Conservation (phyloP, 2,329 filamentous ascomycete species). For the Diplocarpon rosae region DNA sequence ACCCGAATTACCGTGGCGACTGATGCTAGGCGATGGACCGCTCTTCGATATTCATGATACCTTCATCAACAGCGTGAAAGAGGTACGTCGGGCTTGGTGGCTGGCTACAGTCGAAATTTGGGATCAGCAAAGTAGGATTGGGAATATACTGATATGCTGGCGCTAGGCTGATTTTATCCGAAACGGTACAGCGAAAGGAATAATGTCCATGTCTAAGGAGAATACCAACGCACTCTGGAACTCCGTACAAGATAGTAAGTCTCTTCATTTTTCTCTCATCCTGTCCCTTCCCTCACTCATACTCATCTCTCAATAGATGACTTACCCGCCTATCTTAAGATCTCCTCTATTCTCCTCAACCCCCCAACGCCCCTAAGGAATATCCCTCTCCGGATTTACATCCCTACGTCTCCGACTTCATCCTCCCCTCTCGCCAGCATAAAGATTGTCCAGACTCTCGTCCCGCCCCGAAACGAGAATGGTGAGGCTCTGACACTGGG, state of each 20-base stretch:
- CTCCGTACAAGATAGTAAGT: conserved; percentile 47
- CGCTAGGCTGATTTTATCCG: conserved; percentile 47
- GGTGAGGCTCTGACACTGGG: conserved; percentile 60
- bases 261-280: neutral
- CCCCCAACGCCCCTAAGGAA: conserved; percentile 64
- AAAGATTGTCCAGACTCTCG: conserved; percentile 64
- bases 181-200: conserved; percentile 58
- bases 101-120: neutral
- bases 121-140: neutral
- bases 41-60: conserved; percentile 44
- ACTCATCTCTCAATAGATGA: conserved; percentile 43
- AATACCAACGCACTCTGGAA: conserved; percentile 57
- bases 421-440: conserved; percentile 42
- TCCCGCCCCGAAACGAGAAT: conserved; percentile 38
- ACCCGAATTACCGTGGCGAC: conserved; percentile 45
- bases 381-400: conserved; percentile 80
- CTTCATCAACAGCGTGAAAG: conserved; percentile 61
- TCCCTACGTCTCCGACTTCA: conserved; percentile 51
- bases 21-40: conserved; percentile 48
- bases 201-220: conserved; percentile 60
- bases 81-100: conserved; percentile 28
- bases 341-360: conserved; percentile 69
- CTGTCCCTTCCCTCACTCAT: neutral
- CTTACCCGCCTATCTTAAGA: conserved; percentile 56
- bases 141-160: neutral